These are phyloP conservation scores for Pulveroboletus sp. DNA, from an alignment of 768 basidiomycete species.

Conservation along the genomic window DNA sequence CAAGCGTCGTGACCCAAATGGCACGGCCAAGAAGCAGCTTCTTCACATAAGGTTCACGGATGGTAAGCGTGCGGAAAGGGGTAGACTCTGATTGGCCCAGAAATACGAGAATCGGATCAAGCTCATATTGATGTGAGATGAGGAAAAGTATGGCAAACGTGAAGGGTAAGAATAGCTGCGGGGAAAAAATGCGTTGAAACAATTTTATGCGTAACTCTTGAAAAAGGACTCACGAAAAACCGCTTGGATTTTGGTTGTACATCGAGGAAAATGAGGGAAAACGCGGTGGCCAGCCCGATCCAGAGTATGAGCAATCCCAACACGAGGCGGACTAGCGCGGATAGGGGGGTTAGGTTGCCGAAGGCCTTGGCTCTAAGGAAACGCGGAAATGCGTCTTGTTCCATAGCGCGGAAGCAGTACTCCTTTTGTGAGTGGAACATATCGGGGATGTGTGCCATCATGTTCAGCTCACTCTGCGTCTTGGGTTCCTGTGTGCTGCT, in stretches of 20 bases:
- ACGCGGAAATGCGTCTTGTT: constrained; percentile 90
- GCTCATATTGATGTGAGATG: constrained; percentile 94
- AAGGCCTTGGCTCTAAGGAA: constrained; percentile 98
- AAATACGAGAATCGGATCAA: constrained; percentile 94
- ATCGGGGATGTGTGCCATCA: constrained; percentile 91
- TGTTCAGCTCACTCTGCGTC: constrained; percentile 58
- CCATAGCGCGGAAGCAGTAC: constrained; percentile 94
- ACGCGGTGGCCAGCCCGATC: constrained; percentile 90
- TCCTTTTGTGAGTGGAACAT: constrained; percentile 98
- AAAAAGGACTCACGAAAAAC: constrained; percentile 77
- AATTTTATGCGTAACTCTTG: neutral
- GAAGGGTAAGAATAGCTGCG: constrained; percentile 92
- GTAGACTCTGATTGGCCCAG: constrained; percentile 94
- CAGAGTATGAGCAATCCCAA: constrained; percentile 84
- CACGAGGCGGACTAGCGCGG: constrained; percentile 82
- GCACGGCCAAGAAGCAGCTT: constrained; percentile 88
- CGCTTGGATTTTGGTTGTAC: constrained; percentile 88
- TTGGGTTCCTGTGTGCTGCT: constrained; percentile 71
- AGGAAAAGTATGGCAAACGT: constrained; percentile 86
- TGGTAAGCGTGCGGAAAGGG: constrained; percentile 89
- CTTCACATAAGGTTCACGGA: constrained; percentile 92
- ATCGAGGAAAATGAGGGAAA: constrained; percentile 92
- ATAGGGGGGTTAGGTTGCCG: constrained; percentile 92
- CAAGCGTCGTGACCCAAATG: constrained; percentile 84
- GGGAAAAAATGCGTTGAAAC: neutral